Conservation (phyloP, 2,329 filamentous ascomycete genomes). For the Chaetomium olivaceum region DNA sequence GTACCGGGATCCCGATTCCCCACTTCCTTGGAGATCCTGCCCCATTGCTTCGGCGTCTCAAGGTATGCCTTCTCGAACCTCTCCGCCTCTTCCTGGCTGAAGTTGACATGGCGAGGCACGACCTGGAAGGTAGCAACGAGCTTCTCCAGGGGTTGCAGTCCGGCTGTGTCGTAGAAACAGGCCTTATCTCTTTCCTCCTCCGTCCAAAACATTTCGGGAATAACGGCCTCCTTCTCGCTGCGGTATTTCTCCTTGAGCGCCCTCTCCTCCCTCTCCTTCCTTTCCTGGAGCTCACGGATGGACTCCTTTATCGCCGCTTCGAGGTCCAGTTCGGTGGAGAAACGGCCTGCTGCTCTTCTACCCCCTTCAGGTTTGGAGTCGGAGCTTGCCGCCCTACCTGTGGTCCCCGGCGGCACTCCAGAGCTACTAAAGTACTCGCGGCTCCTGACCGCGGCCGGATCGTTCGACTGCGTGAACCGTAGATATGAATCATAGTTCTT, state of each 20-base stretch:
- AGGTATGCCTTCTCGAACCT: slow-evolving; percentile 74
- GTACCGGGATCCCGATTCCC: slow-evolving; percentile 71
- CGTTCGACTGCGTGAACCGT: slow-evolving; percentile 56
- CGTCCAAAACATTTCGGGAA: slow-evolving; percentile 69
- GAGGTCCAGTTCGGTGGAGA: slow-evolving; percentile 71
- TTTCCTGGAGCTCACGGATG: slow-evolving; percentile 68
- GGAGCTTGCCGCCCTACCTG: slow-evolving; percentile 44
- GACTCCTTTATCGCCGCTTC: slow-evolving; percentile 73
- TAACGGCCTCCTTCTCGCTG: slow-evolving; percentile 73
- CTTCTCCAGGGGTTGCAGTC: slow-evolving; percentile 63
- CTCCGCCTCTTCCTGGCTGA: slow-evolving; percentile 68
- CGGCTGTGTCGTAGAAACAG: slow-evolving; percentile 65
- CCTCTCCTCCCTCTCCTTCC: slow-evolving; percentile 64
- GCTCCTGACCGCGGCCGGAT: slow-evolving; percentile 56
- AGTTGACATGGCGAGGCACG: slow-evolving; percentile 72
- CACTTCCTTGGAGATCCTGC: slow-evolving; percentile 69
- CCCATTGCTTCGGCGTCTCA: slow-evolving; percentile 80
- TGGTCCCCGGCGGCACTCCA: slow-evolving; percentile 40
- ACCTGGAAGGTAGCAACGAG: slow-evolving; percentile 72
- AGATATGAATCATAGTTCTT: slow-evolving; percentile 55
- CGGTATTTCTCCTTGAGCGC: slow-evolving; percentile 69
- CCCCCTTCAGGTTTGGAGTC: slow-evolving; percentile 61
- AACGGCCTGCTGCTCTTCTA: slow-evolving; percentile 52
- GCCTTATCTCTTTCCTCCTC: slow-evolving; percentile 59
- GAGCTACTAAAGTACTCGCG: slow-evolving; percentile 54